These are phyloP conservation scores for Cyclocybe cylindracea DNA, from an alignment of 768 basidiomycete genomes.

Conservation along the genomic window DNA sequence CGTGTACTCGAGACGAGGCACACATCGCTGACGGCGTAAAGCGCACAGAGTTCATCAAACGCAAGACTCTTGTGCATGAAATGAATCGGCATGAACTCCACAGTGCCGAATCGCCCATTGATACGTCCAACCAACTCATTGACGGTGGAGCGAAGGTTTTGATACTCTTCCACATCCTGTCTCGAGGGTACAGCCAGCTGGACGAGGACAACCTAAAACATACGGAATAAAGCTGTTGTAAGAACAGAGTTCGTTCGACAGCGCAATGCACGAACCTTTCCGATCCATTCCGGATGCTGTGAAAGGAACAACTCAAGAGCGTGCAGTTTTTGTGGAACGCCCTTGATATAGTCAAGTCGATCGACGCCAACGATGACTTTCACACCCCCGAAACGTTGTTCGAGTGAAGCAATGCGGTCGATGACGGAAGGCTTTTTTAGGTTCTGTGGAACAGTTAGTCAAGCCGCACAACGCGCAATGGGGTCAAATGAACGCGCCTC, in stretches of 20 bases:
- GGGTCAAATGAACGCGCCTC: conserved; percentile 46
- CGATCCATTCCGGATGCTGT: conserved; percentile 99
- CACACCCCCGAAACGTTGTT: conserved; percentile 89
- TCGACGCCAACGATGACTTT: conserved; percentile 99
- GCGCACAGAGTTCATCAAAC: conserved; percentile 95
- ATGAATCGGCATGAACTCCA: conserved; percentile 99
- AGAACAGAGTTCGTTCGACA: not conserved
- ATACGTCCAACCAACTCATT: conserved; percentile 98
- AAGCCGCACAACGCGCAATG: not conserved
- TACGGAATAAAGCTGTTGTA: conserved; percentile 5
- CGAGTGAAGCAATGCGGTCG: conserved; percentile 76
- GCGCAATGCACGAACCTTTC: conserved; percentile 59
- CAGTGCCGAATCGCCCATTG: conserved; percentile 97
- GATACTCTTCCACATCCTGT: conserved; percentile 99
- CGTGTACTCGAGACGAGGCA: conserved; percentile 94
- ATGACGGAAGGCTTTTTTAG: conserved; percentile 79
- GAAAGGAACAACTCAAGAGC: conserved; percentile 95
- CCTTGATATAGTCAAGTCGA: conserved; percentile 99
- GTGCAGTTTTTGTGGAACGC: conserved; percentile 97
- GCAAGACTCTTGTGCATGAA: conserved; percentile 96
- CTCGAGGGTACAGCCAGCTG: conserved; percentile 97
- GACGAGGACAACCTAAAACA: conserved; percentile 80
- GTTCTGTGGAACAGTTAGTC: conserved; percentile 47
- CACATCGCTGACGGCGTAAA: conserved; percentile 95
- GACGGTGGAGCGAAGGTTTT: conserved; percentile 92